Evolutionary conservation across 179 eudicot genomes (phyloP).

Genomic region (Drosera spatulata): DNA sequence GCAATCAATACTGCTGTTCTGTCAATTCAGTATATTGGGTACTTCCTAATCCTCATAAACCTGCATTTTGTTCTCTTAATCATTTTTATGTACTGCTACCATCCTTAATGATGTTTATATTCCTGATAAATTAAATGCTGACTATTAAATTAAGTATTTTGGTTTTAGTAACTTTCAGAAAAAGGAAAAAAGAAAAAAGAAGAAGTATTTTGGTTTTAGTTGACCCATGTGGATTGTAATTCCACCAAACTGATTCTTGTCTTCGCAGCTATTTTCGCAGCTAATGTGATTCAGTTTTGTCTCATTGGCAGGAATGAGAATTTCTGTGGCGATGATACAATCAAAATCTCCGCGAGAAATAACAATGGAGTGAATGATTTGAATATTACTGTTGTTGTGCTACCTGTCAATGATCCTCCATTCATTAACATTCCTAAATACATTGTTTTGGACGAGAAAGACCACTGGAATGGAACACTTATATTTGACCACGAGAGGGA

Average conservation of each 20-base stretch:
- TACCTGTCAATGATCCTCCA: slow-evolving; percentile 89
- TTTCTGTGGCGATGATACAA: slow-evolving; percentile 58
- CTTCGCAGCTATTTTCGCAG: too few species aligned
- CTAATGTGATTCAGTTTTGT: not conserved
- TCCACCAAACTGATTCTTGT: too few species aligned
- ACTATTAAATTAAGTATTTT: too few species aligned
- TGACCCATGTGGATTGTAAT: too few species aligned
- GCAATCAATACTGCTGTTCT: slow-evolving; percentile 68
- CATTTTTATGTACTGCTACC: not conserved
- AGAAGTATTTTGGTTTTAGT: too few species aligned
- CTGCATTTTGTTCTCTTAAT: not conserved
- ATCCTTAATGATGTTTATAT: too few species aligned
- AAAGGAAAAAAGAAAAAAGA: too few species aligned
- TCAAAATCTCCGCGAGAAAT: slow-evolving; percentile 49
- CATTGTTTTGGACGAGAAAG: slow-evolving; percentile 40
- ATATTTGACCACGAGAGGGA: slow-evolving; percentile 36
- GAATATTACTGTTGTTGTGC: slow-evolving; percentile 53
- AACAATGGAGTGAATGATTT: slow-evolving; percentile 49
- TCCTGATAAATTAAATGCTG: too few species aligned
- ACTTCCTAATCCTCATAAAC: slow-evolving; percentile 5
- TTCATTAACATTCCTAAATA: slow-evolving; percentile 46
- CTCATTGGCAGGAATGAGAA: slow-evolving; percentile 50
- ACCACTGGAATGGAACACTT: slow-evolving; percentile 29
- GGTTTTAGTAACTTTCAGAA: too few species aligned
- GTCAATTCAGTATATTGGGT: slow-evolving; percentile 87